Evolutionary conservation across 1,284 basidiomycete species (phyloP).

Genomic region (Cystobasidium pallidum): DNA sequence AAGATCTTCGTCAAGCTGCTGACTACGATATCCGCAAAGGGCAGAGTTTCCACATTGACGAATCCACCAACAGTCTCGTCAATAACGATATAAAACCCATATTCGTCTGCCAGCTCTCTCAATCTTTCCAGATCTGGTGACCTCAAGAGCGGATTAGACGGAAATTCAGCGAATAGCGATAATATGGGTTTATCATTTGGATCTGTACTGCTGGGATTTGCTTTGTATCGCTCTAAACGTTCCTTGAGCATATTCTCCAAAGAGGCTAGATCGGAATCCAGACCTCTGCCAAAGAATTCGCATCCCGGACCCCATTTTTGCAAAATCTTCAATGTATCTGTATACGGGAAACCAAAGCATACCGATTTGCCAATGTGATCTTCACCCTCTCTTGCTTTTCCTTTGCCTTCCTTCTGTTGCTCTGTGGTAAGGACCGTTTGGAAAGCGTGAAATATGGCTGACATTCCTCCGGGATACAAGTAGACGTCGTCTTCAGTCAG

Average conservation of each 20-base stretch:
- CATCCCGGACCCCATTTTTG: slow-evolving; percentile 97
- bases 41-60: slow-evolving; percentile 89
- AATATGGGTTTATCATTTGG: slow-evolving; percentile 57
- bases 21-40: slow-evolving; percentile 88
- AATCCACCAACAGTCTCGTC: slow-evolving; percentile 98
- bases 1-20: slow-evolving; percentile 95
- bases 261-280: slow-evolving; percentile 73
- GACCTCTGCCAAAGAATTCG: slow-evolving; percentile 83
- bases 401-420: slow-evolving; percentile 8
- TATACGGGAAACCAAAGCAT: slow-evolving; percentile 95
- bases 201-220: slow-evolving; percentile 35
- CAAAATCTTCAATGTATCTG: slow-evolving; percentile 94
- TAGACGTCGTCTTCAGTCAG: slow-evolving; percentile 85
- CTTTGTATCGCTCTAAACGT: slow-evolving; percentile 57
- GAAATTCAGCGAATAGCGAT: slow-evolving; percentile 75
- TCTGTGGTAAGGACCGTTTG: slow-evolving; percentile 65
- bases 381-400: slow-evolving; percentile 47
- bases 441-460: slow-evolving; percentile 81
- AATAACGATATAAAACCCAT: slow-evolving; percentile 84
- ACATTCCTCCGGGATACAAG: slow-evolving; percentile 85
- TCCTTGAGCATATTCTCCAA: slow-evolving; percentile 68
- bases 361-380: slow-evolving; percentile 72
- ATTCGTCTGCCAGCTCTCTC: slow-evolving; percentile 79
- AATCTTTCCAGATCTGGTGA: slow-evolving; percentile 79
- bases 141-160: slow-evolving; percentile 89